Percentiles rank a stretch among this genome's conserved stretches.
phyloP scores from a whole-genome alignment of 140 eudicot genomes.

The Oenanthe javanica region DNA sequence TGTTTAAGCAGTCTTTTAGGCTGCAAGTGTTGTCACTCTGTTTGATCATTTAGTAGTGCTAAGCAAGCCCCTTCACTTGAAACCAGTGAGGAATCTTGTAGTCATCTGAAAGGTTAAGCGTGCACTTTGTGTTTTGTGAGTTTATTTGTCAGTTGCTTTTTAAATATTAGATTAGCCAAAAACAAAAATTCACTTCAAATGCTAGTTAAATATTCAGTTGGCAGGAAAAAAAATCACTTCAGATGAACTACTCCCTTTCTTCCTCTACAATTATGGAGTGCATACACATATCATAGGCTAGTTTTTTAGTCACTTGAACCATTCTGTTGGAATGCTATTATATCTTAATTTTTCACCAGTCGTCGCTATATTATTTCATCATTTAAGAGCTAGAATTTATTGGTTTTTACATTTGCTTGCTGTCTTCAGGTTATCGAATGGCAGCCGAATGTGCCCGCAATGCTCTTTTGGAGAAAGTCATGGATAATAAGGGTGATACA shows the following conservation, averaged over 20 bases:
- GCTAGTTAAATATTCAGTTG: too few relatives aligned
- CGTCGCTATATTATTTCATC: not conserved
- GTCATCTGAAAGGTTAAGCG: too few relatives aligned
- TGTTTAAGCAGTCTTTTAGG: not conserved
- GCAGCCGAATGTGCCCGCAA: conserved; percentile 81
- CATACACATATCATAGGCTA: too few relatives aligned
- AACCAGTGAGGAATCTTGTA: too few relatives aligned
- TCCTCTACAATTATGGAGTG: too few relatives aligned
- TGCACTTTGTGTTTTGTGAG: too few relatives aligned
- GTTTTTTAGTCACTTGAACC: conserved; percentile 1
- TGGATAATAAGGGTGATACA: conserved; percentile 68
- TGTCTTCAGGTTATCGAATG: conserved; percentile 66
- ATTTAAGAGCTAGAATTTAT: not conserved
- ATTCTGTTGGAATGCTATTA: not conserved
- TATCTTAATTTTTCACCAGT: not conserved
- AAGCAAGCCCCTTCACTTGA: too few relatives aligned
- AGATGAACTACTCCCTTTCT: not conserved
- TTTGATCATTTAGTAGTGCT: too few relatives aligned
- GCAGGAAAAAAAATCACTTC: too few relatives aligned
- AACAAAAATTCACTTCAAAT: not conserved
- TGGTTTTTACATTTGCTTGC: not conserved
- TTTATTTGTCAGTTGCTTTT: not conserved
- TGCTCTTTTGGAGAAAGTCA: conserved; percentile 65
- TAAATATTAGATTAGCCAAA: too few relatives aligned
- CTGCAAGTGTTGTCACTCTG: not conserved